These are phyloP conservation scores for Trypanosoma avium DNA, from an alignment of 208 protist species.

Conservation along the genomic window DNA sequence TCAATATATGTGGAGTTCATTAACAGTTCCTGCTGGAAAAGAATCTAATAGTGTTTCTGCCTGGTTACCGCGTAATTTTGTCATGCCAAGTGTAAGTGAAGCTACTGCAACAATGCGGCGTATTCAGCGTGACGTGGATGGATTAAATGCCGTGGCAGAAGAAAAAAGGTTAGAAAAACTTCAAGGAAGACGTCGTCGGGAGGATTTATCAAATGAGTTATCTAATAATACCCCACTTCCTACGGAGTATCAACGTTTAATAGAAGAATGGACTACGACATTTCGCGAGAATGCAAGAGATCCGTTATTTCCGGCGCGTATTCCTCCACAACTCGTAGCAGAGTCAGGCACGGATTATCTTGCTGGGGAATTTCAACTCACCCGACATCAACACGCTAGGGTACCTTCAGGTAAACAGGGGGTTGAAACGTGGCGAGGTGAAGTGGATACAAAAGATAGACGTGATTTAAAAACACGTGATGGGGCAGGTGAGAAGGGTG, in stretches of 20 bases:
- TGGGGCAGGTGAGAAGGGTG: neutral
- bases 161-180: slow-evolving; percentile 65
- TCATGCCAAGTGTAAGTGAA: slow-evolving; percentile 71
- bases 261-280: slow-evolving; percentile 49
- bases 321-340: slow-evolving; percentile 49
- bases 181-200: slow-evolving; percentile 16
- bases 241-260: slow-evolving; percentile 42
- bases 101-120: slow-evolving; percentile 57
- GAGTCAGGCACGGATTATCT: slow-evolving; percentile 72
- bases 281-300: slow-evolving; percentile 42
- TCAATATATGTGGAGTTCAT: neutral
- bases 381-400: slow-evolving; percentile 12
- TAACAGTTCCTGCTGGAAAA: neutral
- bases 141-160: slow-evolving; percentile 77
- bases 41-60: neutral
- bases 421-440: slow-evolving; percentile 18
- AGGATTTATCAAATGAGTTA: slow-evolving; percentile 17
- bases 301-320: slow-evolving; percentile 28
- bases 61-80: slow-evolving; percentile 38
- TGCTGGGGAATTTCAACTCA: slow-evolving; percentile 37
- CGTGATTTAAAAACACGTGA: slow-evolving; percentile 4
- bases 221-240: slow-evolving; percentile 27
- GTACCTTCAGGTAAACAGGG: neutral
- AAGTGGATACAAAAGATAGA: slow-evolving; percentile 2
- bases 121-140: slow-evolving; percentile 80